Evolutionary conservation across 768 basidiomycete species (phyloP).

Genomic region (Naematelia encephala): DNA sequence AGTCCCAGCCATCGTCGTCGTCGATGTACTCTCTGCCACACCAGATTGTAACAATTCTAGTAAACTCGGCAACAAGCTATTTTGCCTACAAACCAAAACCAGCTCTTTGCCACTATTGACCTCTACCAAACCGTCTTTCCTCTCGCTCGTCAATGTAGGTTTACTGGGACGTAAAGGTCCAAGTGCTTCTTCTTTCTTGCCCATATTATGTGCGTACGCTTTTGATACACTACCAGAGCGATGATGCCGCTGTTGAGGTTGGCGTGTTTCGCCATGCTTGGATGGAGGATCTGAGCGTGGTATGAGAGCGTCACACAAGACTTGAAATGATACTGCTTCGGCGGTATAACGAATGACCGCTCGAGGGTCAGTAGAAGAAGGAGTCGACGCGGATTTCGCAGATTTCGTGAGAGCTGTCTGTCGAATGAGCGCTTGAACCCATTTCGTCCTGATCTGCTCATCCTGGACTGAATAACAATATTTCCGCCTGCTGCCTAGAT

Average conservation of each 20-base stretch:
- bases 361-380: conserved; percentile 4
- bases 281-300: conserved; percentile 21
- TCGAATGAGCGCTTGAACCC: conserved; percentile 27
- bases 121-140: conserved; percentile 59
- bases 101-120: conserved; percentile 75
- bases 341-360: conserved; percentile 60
- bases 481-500: conserved; percentile 64
- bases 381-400: not conserved
- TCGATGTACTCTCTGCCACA: conserved; percentile 2
- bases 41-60: conserved; percentile 56
- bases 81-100: conserved; percentile 79
- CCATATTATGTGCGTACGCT: conserved; percentile 2
- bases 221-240: conserved; percentile 32
- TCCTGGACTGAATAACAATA: conserved; percentile 96
- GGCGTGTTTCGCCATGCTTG: not conserved
- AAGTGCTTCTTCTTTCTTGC: not conserved
- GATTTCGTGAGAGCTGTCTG: conserved; percentile 28
- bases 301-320: conserved; percentile 80
- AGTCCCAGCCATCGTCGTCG: not conserved
- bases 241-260: conserved; percentile 23
- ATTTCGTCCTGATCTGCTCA: conserved; percentile 62
- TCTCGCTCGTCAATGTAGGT: conserved; percentile 28
- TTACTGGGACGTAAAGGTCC: conserved; percentile 7
- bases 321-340: conserved; percentile 71
- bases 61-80: conserved; percentile 75